These are phyloP conservation scores for Beta macrorhiza DNA, from an alignment of 179 eudicot genomes.

Conservation along the genomic window DNA sequence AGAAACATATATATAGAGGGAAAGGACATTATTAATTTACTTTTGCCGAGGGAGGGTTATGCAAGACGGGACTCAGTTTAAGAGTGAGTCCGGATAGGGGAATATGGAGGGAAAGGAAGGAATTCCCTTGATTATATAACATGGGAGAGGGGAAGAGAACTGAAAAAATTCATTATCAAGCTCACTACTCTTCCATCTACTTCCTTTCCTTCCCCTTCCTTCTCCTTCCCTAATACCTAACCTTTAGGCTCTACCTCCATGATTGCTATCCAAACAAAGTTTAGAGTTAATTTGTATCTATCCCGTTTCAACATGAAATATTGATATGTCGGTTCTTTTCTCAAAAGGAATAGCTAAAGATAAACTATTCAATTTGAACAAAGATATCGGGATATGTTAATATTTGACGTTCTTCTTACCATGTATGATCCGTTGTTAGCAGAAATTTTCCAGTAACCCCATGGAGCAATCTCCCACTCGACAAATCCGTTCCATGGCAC, in stretches of 20 bases:
- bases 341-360: neutral
- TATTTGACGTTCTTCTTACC: conserved; percentile 35
- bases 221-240: too few species aligned
- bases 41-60: neutral
- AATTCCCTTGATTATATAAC: too few species aligned
- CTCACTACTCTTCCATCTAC: too few species aligned
- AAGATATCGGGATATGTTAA: neutral
- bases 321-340: neutral
- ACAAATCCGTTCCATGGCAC: conserved; percentile 98
- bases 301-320: neutral
- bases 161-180: too few species aligned
- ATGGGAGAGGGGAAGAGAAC: too few species aligned
- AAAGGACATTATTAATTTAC: neutral
- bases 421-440: conserved; percentile 73
- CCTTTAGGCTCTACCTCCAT: too few species aligned
- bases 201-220: too few species aligned
- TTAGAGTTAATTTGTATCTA: neutral
- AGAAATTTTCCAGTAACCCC: conserved; percentile 82
- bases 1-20: neutral
- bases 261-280: too few species aligned
- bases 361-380: neutral
- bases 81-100: too few species aligned
- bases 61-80: neutral
- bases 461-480: conserved; percentile 71
- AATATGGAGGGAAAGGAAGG: too few species aligned